phyloP scores from a whole-genome alignment of 2,329 filamentous ascomycete genomes.

The Cladophialophora yegresii region DNA sequence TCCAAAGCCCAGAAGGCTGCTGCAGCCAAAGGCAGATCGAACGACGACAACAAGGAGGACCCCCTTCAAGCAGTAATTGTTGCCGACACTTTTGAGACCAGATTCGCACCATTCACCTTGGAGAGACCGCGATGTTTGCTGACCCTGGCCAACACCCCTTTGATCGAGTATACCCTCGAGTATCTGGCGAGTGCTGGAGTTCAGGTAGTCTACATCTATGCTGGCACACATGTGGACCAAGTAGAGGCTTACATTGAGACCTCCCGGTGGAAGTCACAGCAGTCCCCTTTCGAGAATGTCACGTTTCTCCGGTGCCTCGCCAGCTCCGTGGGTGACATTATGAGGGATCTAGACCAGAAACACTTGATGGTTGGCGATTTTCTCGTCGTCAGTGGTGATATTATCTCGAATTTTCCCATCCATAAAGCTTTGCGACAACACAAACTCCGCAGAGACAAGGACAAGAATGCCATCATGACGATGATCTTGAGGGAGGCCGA shows the following conservation, averaged over 20 bases:
- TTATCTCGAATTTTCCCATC: constrained; percentile 87
- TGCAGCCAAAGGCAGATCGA: constrained; percentile 44
- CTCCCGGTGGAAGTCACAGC: constrained; percentile 72
- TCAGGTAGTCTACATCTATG: constrained; percentile 92
- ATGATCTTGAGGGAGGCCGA: constrained; percentile 83
- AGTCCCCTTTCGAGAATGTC: constrained; percentile 77
- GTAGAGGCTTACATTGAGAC: constrained; percentile 82
- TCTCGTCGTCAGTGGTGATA: constrained; percentile 85
- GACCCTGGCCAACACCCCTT: constrained; percentile 85
- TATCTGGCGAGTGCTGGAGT: constrained; percentile 94
- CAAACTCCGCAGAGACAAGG: constrained; percentile 73
- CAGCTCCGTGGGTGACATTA: constrained; percentile 85
- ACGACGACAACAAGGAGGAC: constrained; percentile 62
- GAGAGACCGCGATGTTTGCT: constrained; percentile 92
- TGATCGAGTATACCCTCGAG: constrained; percentile 97
- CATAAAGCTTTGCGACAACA: constrained; percentile 76
- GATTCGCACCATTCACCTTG: constrained; percentile 85
- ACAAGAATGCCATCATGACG: constrained; percentile 97
- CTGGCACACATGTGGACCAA: constrained; percentile 79
- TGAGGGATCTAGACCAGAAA: constrained; percentile 87
- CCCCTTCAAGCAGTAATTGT: constrained; percentile 73
- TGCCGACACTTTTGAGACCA: constrained; percentile 90
- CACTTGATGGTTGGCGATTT: constrained; percentile 88
- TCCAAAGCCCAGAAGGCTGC: constrained; percentile 39
- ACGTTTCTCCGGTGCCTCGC: constrained; percentile 87